A percentile compares a stretch with the other conserved stretches of the same genome.
Evolutionary conservation across 2,329 filamentous ascomycete species (phyloP).

Genomic region (Talaromyces sp.): DNA sequence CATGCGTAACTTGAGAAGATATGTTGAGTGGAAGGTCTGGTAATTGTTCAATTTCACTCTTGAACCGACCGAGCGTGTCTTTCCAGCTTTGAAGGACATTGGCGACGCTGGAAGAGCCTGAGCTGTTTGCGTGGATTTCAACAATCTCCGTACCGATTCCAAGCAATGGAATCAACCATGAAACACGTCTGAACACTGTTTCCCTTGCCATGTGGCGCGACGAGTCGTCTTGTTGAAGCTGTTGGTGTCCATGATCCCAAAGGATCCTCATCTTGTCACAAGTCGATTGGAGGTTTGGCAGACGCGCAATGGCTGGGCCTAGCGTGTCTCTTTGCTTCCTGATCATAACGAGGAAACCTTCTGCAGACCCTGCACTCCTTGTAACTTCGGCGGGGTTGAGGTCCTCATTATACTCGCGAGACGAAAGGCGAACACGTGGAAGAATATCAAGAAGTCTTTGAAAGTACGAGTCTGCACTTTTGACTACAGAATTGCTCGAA

Average conservation of each 20-base stretch:
- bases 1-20: slow-evolving; percentile 24
- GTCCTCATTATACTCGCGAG: slow-evolving; percentile 75
- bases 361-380: slow-evolving; percentile 77
- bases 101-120: slow-evolving; percentile 46
- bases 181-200: slow-evolving; percentile 24
- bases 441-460: slow-evolving; percentile 73
- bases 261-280: slow-evolving; percentile 28
- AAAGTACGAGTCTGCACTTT: slow-evolving; percentile 64
- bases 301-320: slow-evolving; percentile 24
- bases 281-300: slow-evolving; percentile 25
- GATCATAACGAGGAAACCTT: slow-evolving; percentile 65
- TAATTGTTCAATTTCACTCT: slow-evolving; percentile 39
- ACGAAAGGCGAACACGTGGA: slow-evolving; percentile 60
- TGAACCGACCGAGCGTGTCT: slow-evolving; percentile 42
- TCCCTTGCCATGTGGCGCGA: slow-evolving; percentile 15
- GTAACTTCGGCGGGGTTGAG: slow-evolving; percentile 73
- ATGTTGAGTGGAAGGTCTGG: slow-evolving; percentile 51
- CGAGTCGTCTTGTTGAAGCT: slow-evolving; percentile 19
- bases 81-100: slow-evolving; percentile 49
- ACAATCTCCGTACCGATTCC: slow-evolving; percentile 58
- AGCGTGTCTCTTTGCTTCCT: slow-evolving; percentile 36
- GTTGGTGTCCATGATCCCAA: slow-evolving; percentile 23
- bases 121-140: slow-evolving; percentile 62
- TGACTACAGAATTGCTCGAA: slow-evolving; percentile 17
- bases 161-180: slow-evolving; percentile 68